Base-by-base conservation (phyloP, 208 protist species). In the Histomonas meleagridis region DNA sequence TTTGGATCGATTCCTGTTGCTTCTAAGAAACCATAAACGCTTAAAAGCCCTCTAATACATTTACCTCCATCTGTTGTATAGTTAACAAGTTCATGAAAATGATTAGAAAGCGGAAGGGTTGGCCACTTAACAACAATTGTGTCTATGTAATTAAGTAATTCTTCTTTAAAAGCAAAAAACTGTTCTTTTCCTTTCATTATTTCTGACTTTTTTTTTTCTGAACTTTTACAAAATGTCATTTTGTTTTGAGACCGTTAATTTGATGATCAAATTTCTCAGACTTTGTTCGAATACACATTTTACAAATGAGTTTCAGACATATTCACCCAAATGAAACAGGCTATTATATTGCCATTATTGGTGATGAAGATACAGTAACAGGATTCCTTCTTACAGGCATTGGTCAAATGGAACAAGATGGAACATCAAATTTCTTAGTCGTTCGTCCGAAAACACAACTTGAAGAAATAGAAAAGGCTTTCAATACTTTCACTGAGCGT, bases 291-390 rank as follows among this genome's bases (percentile, higher is more conserved):
- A n/a, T n/a, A n/a, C n/a, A n/a, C n/a, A n/a, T n/a, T 60, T 60
- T 23, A 60, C 53, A 60, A 79, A 79, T 79, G 76, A 40, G 32
- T 86, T 86, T 86, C 46, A 40, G 76, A 18, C 76, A 86, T n/a
- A 18, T 86, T 55, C 40, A 46, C 40, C 76, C 76, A 18, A 32
- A 55, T 55, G 76, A 86, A n/a, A 86, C 76, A 18, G 76, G 76
- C 32, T 86, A 86, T 55, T 86, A 86, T 35, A 55, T 86, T 16
- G 76, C 76, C 38, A 46, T 86, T 9, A 86, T 86, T 86, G 76
- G 76, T 55, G 76, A 86, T 86, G 76, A 91, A 65, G 86, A 91
- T 91, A 91, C 86, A 91, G 53, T 91, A n/a, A 91, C 86, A 55
- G 86, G 86, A 49, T 91, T 91, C 40, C 55, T 91, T 69, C 40